Percentiles rank a stretch among this genome's conserved stretches.
These are phyloP conservation scores for Geotrichum cucujoidarum DNA, from an alignment of 1,139 yeast genomes.

Conservation along the genomic window DNA sequence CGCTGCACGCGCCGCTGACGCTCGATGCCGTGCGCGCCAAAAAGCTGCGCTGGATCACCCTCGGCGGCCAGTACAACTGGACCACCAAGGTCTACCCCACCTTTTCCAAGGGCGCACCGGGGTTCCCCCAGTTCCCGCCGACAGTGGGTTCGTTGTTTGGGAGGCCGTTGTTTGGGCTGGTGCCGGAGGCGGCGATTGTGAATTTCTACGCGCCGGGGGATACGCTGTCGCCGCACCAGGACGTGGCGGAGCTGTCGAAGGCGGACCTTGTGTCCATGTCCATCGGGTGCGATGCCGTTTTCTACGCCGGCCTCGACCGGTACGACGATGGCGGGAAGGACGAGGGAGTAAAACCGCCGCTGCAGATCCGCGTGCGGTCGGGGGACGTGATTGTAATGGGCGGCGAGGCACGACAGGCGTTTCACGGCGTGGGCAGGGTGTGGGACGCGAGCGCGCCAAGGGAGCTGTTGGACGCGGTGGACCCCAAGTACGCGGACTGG, in stretches of 20 bases:
- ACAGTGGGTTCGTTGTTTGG: slow-evolving; percentile 30
- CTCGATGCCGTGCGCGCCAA: slow-evolving; percentile 24
- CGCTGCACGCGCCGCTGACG: slow-evolving; percentile 10
- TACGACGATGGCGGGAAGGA: slow-evolving; percentile 8
- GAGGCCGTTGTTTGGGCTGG: slow-evolving; percentile 26
- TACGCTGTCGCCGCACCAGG: slow-evolving; percentile 43
- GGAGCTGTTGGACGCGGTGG: slow-evolving; percentile 21
- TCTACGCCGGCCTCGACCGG: slow-evolving; percentile 32
- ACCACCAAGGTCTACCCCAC: slow-evolving; percentile 42
- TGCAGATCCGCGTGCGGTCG: slow-evolving; percentile 35
- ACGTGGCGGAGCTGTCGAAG: slow-evolving; percentile 40
- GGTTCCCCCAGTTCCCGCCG: slow-evolving; percentile 39
- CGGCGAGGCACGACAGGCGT: slow-evolving; percentile 39
- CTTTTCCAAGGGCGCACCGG: slow-evolving; percentile 32
- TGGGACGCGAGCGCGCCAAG: slow-evolving; percentile 36
- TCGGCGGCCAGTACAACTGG: slow-evolving; percentile 47
- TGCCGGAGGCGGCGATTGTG: slow-evolving; percentile 43
- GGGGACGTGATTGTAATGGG: slow-evolving; percentile 44
- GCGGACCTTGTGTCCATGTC: slow-evolving; percentile 39
- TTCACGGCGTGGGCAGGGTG: slow-evolving; percentile 42
- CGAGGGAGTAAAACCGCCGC: slow-evolving; percentile 27
- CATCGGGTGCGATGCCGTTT: slow-evolving; percentile 40
- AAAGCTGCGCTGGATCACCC: slow-evolving; percentile 43
- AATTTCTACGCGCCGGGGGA: slow-evolving; percentile 44
- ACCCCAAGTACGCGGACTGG: slow-evolving; percentile 33